Evolutionary conservation across 2,329 filamentous ascomycete species (phyloP), one percentile per base, ranked within the genome.

Genomic region (Talaromyces pinophilus): DNA sequence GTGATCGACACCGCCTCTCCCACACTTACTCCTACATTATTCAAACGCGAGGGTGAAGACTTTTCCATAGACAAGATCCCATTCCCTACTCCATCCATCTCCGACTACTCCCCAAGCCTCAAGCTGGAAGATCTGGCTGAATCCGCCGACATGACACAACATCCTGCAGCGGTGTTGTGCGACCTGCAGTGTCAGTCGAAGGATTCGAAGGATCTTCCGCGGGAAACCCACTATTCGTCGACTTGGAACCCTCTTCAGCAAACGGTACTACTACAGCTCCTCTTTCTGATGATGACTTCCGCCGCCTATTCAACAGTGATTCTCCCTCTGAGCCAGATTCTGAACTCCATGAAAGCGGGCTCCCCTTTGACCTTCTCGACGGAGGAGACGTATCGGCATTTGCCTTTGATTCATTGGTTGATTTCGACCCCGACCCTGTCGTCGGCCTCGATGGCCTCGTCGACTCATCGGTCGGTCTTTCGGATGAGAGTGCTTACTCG

Each of bases 91-190:
- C 77, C 77, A 5, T 77, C 78, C 63, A 67, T 76, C 46, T 73
- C 74, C 71, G 77, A 78, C 67, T 78, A 76, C 73, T 79, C 78
- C 25, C 77, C 78, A 44, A 79, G 73, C 64, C 72, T 77, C 67
- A 76, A 77, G 70, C 75, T 77, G 71, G 77, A 77, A 71, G 77
- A 75, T 77, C 78, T 80, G 76, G 79, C 80, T 79, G 78, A 82
- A 83, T 86, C 90, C 82, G 86, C 91, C 88, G 92, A 96, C 87
- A 83, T 88, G 95, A 95, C 93, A 97, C 95, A 97, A 97, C 93
- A 96, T 97, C 93, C 95, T 98, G 95, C 95, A 86, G 95, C 87
- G 93, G 90, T 97, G 94, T 97, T 98, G 95, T 98, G 90, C 82
- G 95, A 97, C 95, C 95, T 96, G 95, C 95, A 91, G 95, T 99